Base-by-base conservation (phyloP, 805 yeast species). In the Cyberlindnera xishuangbannaensis region DNA sequence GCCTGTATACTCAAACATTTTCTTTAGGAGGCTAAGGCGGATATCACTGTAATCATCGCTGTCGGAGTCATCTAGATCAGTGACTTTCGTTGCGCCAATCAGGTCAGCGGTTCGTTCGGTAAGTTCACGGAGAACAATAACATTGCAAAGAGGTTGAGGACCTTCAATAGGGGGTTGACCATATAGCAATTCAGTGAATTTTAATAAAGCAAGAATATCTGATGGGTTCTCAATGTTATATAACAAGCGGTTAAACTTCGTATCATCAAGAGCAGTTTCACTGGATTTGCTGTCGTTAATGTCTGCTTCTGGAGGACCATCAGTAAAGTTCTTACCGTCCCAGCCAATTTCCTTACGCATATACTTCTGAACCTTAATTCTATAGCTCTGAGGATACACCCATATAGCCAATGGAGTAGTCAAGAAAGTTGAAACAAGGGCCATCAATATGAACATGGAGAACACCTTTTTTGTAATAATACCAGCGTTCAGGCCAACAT, bases 401-500 rank as follows among this genome's bases (percentile, higher is more conserved):
- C 64, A 54, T 24, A 73, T 52, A 0, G 92, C 73, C 50, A 83
- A 58, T 3, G 94, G 94, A 2, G 92, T 81, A 1, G 95, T 83
- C n/a, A 74, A 56, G 47, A 83, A 81, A 0, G 95, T 83, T 1
- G 86, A 71, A 6, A 81, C 71, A 39, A 83, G 63, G 0, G 94
- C 87, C 95, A 83, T 83, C 24, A 83, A 74, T 36, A 83, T 73
- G 51, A 83, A 82, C 88, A 83, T 83, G 13, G 88, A 78, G 53
- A 74, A 83, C 2, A 78, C 76, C 40, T 72, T 75, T 36, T 68
- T 66, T 4, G 76, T 64, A 31, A 83, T 74, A 34, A 83, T 83
- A 1, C 73, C 72, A 5, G 92, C 82, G 40, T 72, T 76, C 35
- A 82, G 64, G 30, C 95, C 95, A 16, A 80, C 76, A 26, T 73